phyloP scores from a whole-genome alignment of 2,329 filamentous ascomycete species.

The Macrophomina phaseolina region DNA sequence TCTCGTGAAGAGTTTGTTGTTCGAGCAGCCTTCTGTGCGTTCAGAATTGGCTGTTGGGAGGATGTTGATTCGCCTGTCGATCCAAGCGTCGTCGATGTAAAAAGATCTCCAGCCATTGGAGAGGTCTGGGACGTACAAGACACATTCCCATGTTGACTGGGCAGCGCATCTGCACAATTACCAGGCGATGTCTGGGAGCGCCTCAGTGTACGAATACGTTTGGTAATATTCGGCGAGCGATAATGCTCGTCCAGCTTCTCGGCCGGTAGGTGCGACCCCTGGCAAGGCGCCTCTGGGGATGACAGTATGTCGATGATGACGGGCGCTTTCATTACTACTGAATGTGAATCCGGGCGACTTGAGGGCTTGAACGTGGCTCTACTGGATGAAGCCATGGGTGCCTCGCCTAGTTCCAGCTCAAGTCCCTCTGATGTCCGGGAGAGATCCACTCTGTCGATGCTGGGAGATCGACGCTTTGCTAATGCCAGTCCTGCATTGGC shows the following conservation, averaged over 20 bases:
- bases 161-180: neutral
- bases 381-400: neutral
- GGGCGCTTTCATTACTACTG: neutral
- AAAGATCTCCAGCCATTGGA: neutral
- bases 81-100: neutral
- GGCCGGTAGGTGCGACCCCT: neutral
- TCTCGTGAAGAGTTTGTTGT: neutral
- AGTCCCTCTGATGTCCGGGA: neutral
- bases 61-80: neutral
- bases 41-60: neutral
- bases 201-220: conserved; percentile 3
- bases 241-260: conserved; percentile 16
- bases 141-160: neutral
- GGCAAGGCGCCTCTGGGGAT: neutral
- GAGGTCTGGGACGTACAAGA: neutral
- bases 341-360: neutral
- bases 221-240: conserved; percentile 17
- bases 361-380: neutral
- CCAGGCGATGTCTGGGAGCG: neutral
- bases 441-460: conserved; percentile 16
- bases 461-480: conserved; percentile 10
- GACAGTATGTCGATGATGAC: conserved; percentile 8
- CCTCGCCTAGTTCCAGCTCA: too few relatives aligned
- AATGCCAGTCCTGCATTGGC: neutral
- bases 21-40: neutral